Evolutionary conservation across 2,329 filamentous ascomycete genomes (phyloP).

Genomic region (Epichloe elymi): DNA sequence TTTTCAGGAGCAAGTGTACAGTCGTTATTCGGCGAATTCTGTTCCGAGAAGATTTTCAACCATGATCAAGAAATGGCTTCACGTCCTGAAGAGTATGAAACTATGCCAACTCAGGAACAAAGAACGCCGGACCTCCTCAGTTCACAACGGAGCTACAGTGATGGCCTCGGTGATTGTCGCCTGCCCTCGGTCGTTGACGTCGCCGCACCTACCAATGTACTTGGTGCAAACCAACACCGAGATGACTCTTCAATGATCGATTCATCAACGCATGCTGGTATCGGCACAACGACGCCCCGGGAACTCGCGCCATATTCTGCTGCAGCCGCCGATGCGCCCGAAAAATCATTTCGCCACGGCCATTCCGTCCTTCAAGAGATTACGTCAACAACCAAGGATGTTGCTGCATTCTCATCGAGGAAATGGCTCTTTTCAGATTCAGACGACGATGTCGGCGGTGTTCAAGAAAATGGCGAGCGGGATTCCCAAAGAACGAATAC

Average conservation of each 20-base stretch:
- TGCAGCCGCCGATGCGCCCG: not conserved
- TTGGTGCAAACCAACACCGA: not conserved
- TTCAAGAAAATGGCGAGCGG: not conserved
- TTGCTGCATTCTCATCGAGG: not conserved
- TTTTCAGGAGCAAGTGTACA: conserved; percentile 43
- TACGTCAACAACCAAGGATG: not conserved
- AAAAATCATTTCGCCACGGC: not conserved
- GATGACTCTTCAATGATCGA: not conserved
- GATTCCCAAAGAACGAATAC: not conserved
- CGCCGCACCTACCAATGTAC: not conserved
- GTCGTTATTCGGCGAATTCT: conserved; percentile 59
- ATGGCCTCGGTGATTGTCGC: not conserved
- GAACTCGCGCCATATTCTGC: not conserved
- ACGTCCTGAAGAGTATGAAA: not conserved
- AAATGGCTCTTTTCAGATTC: not conserved
- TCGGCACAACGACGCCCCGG: no score
- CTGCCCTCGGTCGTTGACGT: not conserved
- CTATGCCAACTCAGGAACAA: not conserved
- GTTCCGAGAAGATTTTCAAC: conserved; percentile 44
- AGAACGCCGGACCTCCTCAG: not conserved
- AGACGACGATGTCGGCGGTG: not conserved
- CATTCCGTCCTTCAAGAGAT: not conserved
- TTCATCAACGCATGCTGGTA: not conserved
- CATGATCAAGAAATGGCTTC: conserved; percentile 51
- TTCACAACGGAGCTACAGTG: not conserved